These are phyloP conservation scores for Dissophora globulifera DNA, from an alignment of 192 early-diverging fungal species.

Conservation along the genomic window DNA sequence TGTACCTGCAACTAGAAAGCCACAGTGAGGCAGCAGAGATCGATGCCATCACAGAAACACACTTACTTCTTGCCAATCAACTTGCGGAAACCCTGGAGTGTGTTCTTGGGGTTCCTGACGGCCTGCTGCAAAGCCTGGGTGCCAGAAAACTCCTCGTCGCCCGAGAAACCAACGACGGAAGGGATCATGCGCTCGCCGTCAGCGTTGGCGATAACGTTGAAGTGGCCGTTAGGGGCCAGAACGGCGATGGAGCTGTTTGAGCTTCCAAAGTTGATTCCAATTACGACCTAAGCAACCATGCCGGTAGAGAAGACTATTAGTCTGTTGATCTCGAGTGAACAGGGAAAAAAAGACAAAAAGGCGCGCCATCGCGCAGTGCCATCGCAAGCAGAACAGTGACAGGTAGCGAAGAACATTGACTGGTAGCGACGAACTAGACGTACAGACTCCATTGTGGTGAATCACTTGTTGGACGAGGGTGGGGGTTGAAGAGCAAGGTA, in stretches of 20 bases:
- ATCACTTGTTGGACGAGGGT: conserved; percentile 12
- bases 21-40: too few species aligned
- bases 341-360: background rate
- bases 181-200: conserved; percentile 98
- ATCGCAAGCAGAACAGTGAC: too few species aligned
- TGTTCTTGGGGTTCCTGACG: conserved; percentile 86
- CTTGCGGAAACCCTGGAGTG: conserved; percentile 88
- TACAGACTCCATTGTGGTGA: conserved; percentile 52
- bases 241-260: conserved; percentile 84
- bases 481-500: conserved; percentile 1
- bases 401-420: too few species aligned
- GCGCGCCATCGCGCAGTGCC: background rate
- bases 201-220: conserved; percentile 90
- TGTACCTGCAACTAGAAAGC: too few species aligned
- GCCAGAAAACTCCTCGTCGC: conserved; percentile 85
- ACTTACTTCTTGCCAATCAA: conserved; percentile 85
- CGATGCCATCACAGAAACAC: background rate
- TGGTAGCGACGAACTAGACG: too few species aligned
- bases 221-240: conserved; percentile 51
- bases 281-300: conserved; percentile 52
- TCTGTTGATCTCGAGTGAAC: too few species aligned
- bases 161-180: conserved; percentile 91
- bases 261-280: conserved; percentile 90
- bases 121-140: conserved; percentile 46
- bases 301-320: too few species aligned